Evolutionary conservation across 495 filamentous ascomycete genomes (phyloP).

Genomic region (Penicillium atrosanguineum): DNA sequence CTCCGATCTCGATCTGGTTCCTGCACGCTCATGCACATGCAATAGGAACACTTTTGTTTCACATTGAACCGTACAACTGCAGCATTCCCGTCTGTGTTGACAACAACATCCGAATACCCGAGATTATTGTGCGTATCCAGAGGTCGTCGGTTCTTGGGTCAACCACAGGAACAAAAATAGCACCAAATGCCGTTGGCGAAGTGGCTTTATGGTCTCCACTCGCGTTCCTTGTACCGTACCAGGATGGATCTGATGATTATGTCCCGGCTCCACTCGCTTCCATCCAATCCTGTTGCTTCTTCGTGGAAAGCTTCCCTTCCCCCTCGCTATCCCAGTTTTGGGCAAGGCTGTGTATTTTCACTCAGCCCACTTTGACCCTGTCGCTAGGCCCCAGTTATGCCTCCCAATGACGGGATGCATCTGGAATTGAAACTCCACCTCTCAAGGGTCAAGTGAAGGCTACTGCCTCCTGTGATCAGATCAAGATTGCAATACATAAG

Average conservation of each 20-base stretch:
- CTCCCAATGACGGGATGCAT: not conserved
- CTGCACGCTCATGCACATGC: not conserved
- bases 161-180: constrained; percentile 17
- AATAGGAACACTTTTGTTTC: not conserved
- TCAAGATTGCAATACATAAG: not conserved
- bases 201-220: constrained; percentile 4
- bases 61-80: not conserved
- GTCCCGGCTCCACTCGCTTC: constrained; percentile 7
- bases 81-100: not conserved
- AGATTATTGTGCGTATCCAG: constrained; percentile 2
- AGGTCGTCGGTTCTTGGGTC: constrained; percentile 4
- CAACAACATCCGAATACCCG: not conserved
- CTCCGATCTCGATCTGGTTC: not conserved
- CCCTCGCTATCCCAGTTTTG: not conserved
- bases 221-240: not conserved
- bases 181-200: constrained; percentile 11
- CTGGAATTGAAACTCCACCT: not conserved
- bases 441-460: not conserved
- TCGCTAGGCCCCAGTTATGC: not conserved
- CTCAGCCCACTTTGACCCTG: not conserved
- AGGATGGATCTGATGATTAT: constrained; percentile 16
- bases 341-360: not conserved
- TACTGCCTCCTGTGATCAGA: not conserved
- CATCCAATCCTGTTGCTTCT: constrained; percentile 15
- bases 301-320: not conserved